Evolutionary conservation across 768 basidiomycete species (phyloP).

Genomic region (Zangia roseola): DNA sequence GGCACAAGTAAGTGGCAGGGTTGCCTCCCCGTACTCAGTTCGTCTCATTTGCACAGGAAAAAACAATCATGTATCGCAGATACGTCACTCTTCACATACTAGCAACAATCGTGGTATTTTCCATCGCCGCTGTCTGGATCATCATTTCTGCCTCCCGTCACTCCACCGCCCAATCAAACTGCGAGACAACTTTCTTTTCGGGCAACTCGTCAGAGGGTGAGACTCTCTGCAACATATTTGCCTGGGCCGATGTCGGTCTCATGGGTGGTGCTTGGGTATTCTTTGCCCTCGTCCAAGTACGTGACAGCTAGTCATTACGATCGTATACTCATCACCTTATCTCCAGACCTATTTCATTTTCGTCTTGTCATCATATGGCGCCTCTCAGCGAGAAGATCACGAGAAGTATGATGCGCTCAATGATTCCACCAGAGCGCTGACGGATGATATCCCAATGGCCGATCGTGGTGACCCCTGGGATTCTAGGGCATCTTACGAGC

Average conservation of each 20-base stretch:
- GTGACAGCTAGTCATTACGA: constrained; percentile 20
- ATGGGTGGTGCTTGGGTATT: constrained; percentile 89
- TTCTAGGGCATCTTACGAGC: constrained; percentile 48
- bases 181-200: constrained; percentile 59
- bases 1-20: constrained; percentile 49
- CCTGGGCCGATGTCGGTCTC: constrained; percentile 89
- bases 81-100: constrained; percentile 68
- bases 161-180: constrained; percentile 62
- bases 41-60: constrained; percentile 51
- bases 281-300: constrained; percentile 73
- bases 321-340: constrained; percentile 1
- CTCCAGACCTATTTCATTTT: constrained; percentile 48
- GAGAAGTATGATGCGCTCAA: constrained; percentile 74
- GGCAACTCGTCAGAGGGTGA: constrained; percentile 50
- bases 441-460: constrained; percentile 61
- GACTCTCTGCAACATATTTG: constrained; percentile 83
- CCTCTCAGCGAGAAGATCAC: constrained; percentile 76
- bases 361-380: constrained; percentile 63
- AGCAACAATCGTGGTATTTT: constrained; percentile 58
- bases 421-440: constrained; percentile 52
- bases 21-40: not conserved
- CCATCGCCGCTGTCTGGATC: constrained; percentile 78
- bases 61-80: constrained; percentile 58
- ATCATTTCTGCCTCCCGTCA: constrained; percentile 80
- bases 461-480: constrained; percentile 73